Evolutionary conservation across 1,284 basidiomycete species (phyloP).

Genomic region (Fistulinella cinereoalba): DNA sequence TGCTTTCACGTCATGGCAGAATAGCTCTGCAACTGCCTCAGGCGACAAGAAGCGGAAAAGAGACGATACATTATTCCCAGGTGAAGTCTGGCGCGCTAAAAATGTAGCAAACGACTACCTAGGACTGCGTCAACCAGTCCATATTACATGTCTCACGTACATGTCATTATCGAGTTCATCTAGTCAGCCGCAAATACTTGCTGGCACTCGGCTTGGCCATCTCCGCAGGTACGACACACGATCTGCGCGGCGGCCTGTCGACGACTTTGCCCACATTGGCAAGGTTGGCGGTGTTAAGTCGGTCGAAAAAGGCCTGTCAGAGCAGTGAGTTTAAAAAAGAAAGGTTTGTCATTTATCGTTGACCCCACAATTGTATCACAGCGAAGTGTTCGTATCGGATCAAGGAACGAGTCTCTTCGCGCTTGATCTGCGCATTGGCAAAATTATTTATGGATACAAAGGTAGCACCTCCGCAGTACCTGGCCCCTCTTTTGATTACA

Average conservation of each 20-base stretch:
- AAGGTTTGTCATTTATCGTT: neutral
- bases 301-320: conserved; percentile 58
- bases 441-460: conserved; percentile 69
- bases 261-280: conserved; percentile 61
- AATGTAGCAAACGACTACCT: conserved; percentile 81
- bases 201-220: conserved; percentile 76
- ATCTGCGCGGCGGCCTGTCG: conserved; percentile 64
- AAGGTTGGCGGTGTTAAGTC: conserved; percentile 66
- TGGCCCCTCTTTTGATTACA: conserved; percentile 4
- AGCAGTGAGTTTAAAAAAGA: conserved; percentile 54
- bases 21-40: conserved; percentile 13
- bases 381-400: conserved; percentile 78
- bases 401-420: conserved; percentile 66
- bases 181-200: conserved; percentile 53
- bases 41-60: conserved; percentile 69
- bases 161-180: conserved; percentile 42
- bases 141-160: conserved; percentile 69
- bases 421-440: conserved; percentile 74
- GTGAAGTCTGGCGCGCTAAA: conserved; percentile 77
- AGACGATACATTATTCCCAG: conserved; percentile 57
- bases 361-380: conserved; percentile 29
- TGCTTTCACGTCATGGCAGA: conserved; percentile 47
- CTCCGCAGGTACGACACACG: conserved; percentile 82
- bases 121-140: conserved; percentile 76
- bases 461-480: conserved; percentile 39